Conservation (phyloP, 2,329 filamentous ascomycete genomes). For the Aspergillus sp. region DNA sequence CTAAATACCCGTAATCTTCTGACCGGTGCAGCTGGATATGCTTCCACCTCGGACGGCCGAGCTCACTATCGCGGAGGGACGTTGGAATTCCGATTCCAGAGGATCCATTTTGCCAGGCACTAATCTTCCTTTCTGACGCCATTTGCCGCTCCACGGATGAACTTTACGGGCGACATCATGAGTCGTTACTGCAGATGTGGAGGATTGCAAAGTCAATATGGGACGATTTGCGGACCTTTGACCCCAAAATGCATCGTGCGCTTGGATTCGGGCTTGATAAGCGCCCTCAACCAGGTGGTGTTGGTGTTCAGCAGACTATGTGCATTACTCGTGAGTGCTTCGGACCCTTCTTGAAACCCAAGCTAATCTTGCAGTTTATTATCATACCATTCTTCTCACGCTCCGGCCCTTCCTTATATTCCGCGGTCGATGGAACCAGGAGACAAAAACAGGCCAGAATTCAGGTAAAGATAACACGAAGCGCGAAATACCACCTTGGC, state of each 20-base stretch:
- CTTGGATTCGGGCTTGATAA: slow-evolving; percentile 38
- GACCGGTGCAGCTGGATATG: slow-evolving; percentile 41
- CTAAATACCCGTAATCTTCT: background rate
- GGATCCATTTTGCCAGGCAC: slow-evolving; percentile 40
- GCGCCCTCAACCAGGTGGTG: slow-evolving; percentile 35
- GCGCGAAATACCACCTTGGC: slow-evolving; percentile 37
- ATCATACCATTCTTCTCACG: slow-evolving; percentile 44
- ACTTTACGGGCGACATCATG: slow-evolving; percentile 44
- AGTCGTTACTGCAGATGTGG: slow-evolving; percentile 41
- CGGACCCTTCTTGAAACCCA: background rate
- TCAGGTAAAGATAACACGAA: slow-evolving; percentile 8
- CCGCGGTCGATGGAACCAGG: slow-evolving; percentile 42
- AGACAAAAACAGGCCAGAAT: slow-evolving; percentile 21
- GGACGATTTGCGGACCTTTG: slow-evolving; percentile 30
- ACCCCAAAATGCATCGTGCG: slow-evolving; percentile 26
- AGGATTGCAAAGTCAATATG: slow-evolving; percentile 33
- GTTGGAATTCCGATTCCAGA: slow-evolving; percentile 38
- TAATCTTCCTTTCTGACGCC: slow-evolving; percentile 39
- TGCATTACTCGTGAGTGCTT: slow-evolving; percentile 39
- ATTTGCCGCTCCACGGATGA: slow-evolving; percentile 44
- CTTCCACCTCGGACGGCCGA: slow-evolving; percentile 45
- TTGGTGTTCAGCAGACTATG: slow-evolving; percentile 44
- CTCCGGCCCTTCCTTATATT: slow-evolving; percentile 49
- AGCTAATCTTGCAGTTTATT: slow-evolving; percentile 37
- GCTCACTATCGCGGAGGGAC: slow-evolving; percentile 40